Conservation (phyloP, 441 rosid genomes). For the Erodium moschatum region DNA sequence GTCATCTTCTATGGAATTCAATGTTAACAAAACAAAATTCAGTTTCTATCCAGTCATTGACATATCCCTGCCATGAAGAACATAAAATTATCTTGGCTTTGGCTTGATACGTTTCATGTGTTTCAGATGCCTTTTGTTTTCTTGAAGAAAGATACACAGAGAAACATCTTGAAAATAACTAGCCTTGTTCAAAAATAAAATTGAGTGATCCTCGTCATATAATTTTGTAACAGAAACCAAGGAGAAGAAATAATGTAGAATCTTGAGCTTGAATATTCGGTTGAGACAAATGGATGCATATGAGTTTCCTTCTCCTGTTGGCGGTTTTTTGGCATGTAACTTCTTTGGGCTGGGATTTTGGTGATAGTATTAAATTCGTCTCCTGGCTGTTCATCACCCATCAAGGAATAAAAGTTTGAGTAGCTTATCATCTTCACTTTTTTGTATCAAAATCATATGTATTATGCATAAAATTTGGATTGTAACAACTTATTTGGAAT, state of each 20-base stretch:
- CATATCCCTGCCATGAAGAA: neutral
- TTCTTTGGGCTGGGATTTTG: neutral
- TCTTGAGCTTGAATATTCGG: neutral
- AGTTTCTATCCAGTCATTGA: neutral
- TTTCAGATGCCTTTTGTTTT: neutral
- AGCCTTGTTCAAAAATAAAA: neutral
- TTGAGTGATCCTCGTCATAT: neutral
- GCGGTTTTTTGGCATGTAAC: neutral
- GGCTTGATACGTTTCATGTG: neutral
- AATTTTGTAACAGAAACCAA: neutral
- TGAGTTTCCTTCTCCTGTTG: neutral
- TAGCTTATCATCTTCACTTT: neutral
- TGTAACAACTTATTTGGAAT: neutral
- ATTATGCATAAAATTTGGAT: neutral
- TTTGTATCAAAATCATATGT: neutral
- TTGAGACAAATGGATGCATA: neutral
- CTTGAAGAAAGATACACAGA: neutral
- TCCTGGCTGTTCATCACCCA: too few species aligned
- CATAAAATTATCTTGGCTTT: neutral
- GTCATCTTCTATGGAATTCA: conserved; percentile 4
- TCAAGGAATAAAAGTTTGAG: too few species aligned
- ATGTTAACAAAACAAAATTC: neutral
- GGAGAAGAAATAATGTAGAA: neutral
- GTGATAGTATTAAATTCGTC: neutral
- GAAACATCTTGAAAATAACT: neutral